phyloP scores from a whole-genome alignment of 108 stramenopile genomes.

The Nitzschia inconspicua region DNA sequence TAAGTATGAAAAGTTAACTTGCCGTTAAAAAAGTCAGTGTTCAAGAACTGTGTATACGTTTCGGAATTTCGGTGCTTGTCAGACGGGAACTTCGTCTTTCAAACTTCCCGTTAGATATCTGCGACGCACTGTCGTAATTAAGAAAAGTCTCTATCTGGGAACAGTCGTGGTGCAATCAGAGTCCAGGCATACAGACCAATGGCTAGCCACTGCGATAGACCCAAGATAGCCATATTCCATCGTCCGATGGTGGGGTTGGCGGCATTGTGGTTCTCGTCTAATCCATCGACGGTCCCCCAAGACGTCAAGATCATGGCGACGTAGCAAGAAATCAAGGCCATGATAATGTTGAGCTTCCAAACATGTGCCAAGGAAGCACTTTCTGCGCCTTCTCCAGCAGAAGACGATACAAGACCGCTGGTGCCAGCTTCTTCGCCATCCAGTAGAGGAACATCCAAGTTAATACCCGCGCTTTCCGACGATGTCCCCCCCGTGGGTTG shows the following conservation, averaged over 20 bases:
- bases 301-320: constrained; percentile 91
- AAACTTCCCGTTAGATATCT: too few relatives aligned
- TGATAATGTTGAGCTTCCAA: constrained; percentile 90
- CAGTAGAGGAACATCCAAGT: constrained; percentile 76
- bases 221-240: constrained; percentile 88
- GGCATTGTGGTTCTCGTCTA: constrained; percentile 51
- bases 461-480: constrained; percentile 15
- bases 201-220: constrained; percentile 86
- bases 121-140: too few relatives aligned
- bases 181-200: constrained; percentile 88
- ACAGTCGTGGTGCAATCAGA: constrained; percentile 78
- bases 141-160: constrained; percentile 92
- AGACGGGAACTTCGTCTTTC: too few relatives aligned
- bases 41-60: too few relatives aligned
- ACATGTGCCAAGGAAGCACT: constrained; percentile 29
- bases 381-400: constrained; percentile 10
- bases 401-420: constrained; percentile 55
- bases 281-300: constrained; percentile 83
- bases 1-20: too few relatives aligned
- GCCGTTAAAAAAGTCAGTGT: too few relatives aligned
- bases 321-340: constrained; percentile 77
- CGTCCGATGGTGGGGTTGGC: constrained; percentile 82
- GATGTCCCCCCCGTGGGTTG: neutral
- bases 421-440: constrained; percentile 62
- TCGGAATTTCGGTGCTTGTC: too few relatives aligned